These are phyloP conservation scores for Naganishia cerealis DNA, from an alignment of 1,284 basidiomycete genomes.

Conservation along the genomic window DNA sequence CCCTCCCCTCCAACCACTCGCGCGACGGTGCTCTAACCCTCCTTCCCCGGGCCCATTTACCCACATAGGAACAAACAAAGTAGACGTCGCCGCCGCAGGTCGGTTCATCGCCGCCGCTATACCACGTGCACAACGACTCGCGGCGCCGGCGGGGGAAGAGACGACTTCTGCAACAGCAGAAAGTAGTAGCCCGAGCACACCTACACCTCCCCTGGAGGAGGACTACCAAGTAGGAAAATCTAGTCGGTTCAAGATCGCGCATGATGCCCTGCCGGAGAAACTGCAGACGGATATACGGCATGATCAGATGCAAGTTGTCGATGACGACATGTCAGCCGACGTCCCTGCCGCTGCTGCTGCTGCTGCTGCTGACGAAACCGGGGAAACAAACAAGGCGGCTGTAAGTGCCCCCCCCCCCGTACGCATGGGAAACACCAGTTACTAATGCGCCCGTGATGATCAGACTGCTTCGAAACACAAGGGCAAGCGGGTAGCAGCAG, in stretches of 20 bases:
- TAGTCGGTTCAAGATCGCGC: constrained; percentile 29
- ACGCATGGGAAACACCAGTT: neutral
- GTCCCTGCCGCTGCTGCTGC: neutral
- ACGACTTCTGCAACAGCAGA: constrained; percentile 1
- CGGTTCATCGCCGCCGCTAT: constrained; percentile 34
- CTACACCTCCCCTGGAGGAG: neutral
- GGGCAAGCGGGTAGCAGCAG: constrained; percentile 23
- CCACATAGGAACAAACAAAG: constrained; percentile 11
- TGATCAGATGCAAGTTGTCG: constrained; percentile 5
- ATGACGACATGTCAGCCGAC: too few species aligned
- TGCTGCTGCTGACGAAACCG: too few species aligned
- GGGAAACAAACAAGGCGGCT: too few species aligned
- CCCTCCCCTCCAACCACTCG: neutral
- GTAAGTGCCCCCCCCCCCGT: too few species aligned
- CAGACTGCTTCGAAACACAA: constrained; percentile 11
- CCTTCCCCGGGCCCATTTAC: neutral
- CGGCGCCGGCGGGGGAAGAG: neutral
- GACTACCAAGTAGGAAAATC: constrained; percentile 13
- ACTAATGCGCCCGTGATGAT: too few species aligned
- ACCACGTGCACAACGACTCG: constrained; percentile 28
- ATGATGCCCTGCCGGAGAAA: neutral
- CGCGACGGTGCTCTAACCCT: too few species aligned
- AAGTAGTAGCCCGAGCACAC: constrained; percentile 5
- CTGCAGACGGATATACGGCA: neutral
- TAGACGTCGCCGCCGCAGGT: constrained; percentile 32